Base-by-base conservation (phyloP, 2,329 filamentous ascomycete genomes). In the Alternaria brassicicola region DNA sequence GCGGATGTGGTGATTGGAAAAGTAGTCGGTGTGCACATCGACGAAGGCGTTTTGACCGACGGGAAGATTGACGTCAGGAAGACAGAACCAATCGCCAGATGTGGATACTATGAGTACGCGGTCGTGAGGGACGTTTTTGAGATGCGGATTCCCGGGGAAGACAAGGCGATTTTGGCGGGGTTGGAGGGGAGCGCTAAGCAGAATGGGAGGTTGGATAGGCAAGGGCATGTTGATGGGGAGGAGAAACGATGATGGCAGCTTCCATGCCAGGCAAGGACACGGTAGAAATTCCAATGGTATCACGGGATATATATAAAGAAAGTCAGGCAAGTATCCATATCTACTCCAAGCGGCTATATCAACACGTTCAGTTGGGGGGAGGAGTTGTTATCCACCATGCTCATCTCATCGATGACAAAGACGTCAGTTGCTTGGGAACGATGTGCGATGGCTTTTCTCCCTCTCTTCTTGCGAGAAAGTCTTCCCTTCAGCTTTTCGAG, bases 31-130 rank as follows among this genome's bases (percentile, higher is more conserved):
- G 79, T 89, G 30, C 84, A 88, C 70, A 84, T 88, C 53, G 77
- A 79, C 4, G 84, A 88, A 43, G 69, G 75, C 10, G 84, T 84
- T 1, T 62, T 88, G 62, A 86, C 83, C 3, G 76, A 85, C 60
- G 84, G 85, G 0, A 79, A 80, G 54, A 68, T 88, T 36, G 85
- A 88, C 77, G 72, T 88, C 2, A 71, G 65, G 2, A 87, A 86
- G 74, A 85, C 83, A 21, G 76, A 80, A 75, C 85, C 85, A 4
- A 87, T 88, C 73, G 86, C 85, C 6, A 74, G 86, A 25, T 86
- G 82, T 67, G 85, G 85, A 15, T 88, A 88, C 69, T 84, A 83
- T 66, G 79, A 87, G 69, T 88, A 88, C 75, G 78, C 82, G 1
- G 83, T 85, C 10, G 77, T 88, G 2, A 75, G 76, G 50, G 80